phyloP scores from a whole-genome alignment of 306 rosid species.

The Trifolium pratense region DNA sequence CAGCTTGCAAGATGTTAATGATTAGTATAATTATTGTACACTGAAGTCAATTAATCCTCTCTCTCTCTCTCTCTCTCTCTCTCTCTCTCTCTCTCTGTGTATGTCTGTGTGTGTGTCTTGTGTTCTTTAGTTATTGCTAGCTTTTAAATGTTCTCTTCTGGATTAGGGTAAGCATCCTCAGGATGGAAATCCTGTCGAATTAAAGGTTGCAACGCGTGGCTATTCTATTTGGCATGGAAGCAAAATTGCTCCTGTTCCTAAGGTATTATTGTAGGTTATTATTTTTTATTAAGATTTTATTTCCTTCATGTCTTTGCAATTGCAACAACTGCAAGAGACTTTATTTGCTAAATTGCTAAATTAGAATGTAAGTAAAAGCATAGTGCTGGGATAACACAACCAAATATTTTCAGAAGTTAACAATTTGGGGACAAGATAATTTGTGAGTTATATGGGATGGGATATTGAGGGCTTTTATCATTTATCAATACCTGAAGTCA shows the following conservation, averaged over 20 bases:
- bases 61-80: not conserved
- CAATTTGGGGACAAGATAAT: not conserved
- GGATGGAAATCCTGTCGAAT: conserved; percentile 74
- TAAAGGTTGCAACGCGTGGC: conserved; percentile 67
- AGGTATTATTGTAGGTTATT: conserved; percentile 56
- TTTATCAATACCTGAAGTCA: too few relatives aligned
- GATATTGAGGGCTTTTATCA: too few relatives aligned
- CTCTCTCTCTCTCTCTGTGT: too few relatives aligned
- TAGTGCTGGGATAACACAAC: not conserved
- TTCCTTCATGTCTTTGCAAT: conserved; percentile 1
- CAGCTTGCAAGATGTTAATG: not conserved
- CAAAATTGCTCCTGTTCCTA: conserved; percentile 58
- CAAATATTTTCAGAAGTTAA: not conserved
- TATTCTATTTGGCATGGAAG: conserved; percentile 66
- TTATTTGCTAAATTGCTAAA: not conserved
- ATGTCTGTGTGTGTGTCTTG: too few relatives aligned
- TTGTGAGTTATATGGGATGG: not conserved
- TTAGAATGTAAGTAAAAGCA: conserved; percentile 5
- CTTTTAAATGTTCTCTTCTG: conserved; percentile 40
- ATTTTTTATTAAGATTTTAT: conserved; percentile 12
- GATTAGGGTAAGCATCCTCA: conserved; percentile 82
- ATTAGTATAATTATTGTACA: not conserved
- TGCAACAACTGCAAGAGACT: conserved; percentile 6
- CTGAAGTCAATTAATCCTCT: conserved; percentile 21
- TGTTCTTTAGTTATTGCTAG: conserved; percentile 18